These are phyloP conservation scores for Neoboletus magnificus DNA, from an alignment of 768 basidiomycete species.

Conservation along the genomic window DNA sequence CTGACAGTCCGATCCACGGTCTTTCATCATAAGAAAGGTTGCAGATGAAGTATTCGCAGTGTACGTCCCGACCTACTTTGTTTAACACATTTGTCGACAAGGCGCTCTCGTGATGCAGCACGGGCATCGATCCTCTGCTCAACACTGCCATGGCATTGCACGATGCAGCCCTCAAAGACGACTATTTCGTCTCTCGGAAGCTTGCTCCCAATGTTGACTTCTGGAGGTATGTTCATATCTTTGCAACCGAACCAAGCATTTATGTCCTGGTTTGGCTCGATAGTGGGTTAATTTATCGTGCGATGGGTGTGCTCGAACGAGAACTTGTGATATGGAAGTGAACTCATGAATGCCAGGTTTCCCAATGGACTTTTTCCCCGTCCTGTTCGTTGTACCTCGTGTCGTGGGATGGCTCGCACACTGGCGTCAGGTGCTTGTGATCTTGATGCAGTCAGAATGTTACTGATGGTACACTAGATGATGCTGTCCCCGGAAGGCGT, in stretches of 20 bases:
- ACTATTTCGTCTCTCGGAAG: constrained; percentile 79
- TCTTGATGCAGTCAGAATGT: background rate
- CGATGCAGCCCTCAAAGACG: constrained; percentile 85
- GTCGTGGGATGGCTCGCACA: constrained; percentile 93
- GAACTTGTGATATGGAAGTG: background rate
- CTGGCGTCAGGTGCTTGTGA: constrained; percentile 69
- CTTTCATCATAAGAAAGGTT: constrained; percentile 85
- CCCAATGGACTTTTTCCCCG: constrained; percentile 93
- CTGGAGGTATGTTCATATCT: constrained; percentile 45
- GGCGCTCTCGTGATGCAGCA: constrained; percentile 41
- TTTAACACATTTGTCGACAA: background rate
- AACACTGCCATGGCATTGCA: constrained; percentile 89
- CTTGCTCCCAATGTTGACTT: constrained; percentile 92
- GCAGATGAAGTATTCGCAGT: constrained; percentile 91
- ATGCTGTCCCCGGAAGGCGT: constrained; percentile 88
- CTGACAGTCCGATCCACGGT: constrained; percentile 79
- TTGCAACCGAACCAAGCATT: background rate
- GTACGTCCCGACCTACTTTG: constrained; percentile 38
- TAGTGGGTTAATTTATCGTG: constrained; percentile 86
- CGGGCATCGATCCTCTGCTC: constrained; percentile 79
- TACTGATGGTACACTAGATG: constrained; percentile 51
- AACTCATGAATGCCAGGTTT: constrained; percentile 52
- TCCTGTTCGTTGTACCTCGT: constrained; percentile 87
- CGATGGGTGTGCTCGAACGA: constrained; percentile 62
- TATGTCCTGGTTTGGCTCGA: background rate